Evolutionary conservation across 2,329 filamentous ascomycete genomes (phyloP), one percentile per base, ranked within the genome.

Genomic region (Fusarium oxysporum): DNA sequence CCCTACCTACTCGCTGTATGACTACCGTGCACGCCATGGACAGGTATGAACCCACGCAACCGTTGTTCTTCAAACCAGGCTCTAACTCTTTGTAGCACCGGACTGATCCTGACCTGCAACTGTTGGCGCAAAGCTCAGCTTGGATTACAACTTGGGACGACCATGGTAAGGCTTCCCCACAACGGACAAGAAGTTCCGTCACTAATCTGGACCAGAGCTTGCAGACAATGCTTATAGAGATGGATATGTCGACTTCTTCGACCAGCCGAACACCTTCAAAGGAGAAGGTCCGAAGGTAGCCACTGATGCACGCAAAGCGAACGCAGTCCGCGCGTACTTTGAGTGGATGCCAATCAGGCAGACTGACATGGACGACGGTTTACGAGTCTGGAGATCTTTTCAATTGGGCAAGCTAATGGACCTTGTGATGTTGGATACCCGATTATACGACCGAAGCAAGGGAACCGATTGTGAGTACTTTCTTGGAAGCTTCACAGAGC

Each of bases 291-390:
- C 59, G 1, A 32, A 43, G 25, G 40, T 62, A 1, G 59, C 59
- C 6, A 62, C 59, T 1, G 59, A 62, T 32, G 51, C 59, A 14
- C 59, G 59, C 32, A 62, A 62, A 32, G 40, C 59, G 1, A 57
- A 62, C 33, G 51, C 59, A 10, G 59, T 62, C 21, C 59, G 59
- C 1, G 59, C 59, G 5, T 62, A 62, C n/a, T 62, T 62, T 2
- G 59, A 62, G 33, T 62, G 59, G 51, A 62, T 62, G 59, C 59
- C 59, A 4, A 62, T 62, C 13, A 62, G 57, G 16, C 59, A 62
- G 30, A 38, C 51, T 14, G 59, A 62, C 3, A 56, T 62, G 37
- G 59, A 62, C n/a, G 59, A 62, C 13, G 59, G 59, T 2, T 12
- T 62, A 2, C 40, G 51, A 1, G 51, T 62, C 6, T 62, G 59